A percentile compares a stretch with the other conserved stretches of the same genome.
phyloP scores from a whole-genome alignment of 805 yeast species.

The Yamadazyma scolyti region DNA sequence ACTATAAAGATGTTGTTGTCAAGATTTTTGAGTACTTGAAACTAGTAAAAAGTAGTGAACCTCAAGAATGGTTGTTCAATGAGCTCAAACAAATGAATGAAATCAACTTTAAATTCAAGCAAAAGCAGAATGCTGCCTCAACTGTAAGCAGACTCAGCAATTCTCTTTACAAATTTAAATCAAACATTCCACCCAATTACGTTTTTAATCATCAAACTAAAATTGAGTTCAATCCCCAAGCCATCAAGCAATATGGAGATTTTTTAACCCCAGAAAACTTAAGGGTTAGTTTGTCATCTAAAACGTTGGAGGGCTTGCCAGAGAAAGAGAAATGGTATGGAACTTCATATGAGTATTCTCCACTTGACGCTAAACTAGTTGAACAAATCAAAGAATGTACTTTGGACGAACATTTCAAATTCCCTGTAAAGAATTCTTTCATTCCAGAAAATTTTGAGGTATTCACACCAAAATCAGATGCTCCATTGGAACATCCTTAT shows the following conservation, averaged over 20 bases:
- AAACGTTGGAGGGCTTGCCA: constrained; percentile 42
- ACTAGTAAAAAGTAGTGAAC: constrained; percentile 46
- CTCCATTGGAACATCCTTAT: constrained; percentile 53
- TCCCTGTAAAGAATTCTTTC: constrained; percentile 76
- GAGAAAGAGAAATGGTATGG: constrained; percentile 84
- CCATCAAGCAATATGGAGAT: constrained; percentile 46
- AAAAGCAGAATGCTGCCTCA: constrained; percentile 65
- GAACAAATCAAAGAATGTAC: constrained; percentile 23
- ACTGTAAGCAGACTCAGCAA: constrained; percentile 71
- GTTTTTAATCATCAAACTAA: constrained; percentile 56
- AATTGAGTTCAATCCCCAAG: constrained; percentile 54
- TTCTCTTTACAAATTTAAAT: constrained; percentile 47
- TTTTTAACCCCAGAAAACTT: constrained; percentile 58
- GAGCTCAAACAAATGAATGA: constrained; percentile 69
- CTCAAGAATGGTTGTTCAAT: constrained; percentile 76
- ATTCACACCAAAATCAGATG: constrained; percentile 20
- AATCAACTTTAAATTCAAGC: constrained; percentile 74
- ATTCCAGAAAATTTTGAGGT: constrained; percentile 78
- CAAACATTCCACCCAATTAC: constrained; percentile 57
- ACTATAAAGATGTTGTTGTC: constrained; percentile 59
- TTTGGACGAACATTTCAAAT: constrained; percentile 36
- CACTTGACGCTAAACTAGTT: constrained; percentile 39
- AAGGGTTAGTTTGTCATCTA: constrained; percentile 53
- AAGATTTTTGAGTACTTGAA: constrained; percentile 71
- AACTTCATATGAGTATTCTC: constrained; percentile 61